Evolutionary conservation across 768 basidiomycete genomes (phyloP), one percentile per base, ranked within the genome.

Genomic region (Russula compacta): DNA sequence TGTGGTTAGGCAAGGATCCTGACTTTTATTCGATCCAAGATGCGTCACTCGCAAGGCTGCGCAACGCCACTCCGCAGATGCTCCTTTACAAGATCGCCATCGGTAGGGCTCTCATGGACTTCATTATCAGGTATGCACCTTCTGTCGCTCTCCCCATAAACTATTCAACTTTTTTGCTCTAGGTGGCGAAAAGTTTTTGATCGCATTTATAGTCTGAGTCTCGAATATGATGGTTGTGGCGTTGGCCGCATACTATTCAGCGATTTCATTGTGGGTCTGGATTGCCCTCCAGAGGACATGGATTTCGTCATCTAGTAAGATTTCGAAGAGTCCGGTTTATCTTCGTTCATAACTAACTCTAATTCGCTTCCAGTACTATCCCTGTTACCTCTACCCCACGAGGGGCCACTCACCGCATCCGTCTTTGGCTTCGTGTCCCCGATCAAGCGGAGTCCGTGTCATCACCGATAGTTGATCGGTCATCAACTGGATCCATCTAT

Each of bases 191-290:
- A 68, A 40, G 58, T 81, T 21, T 73, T 73, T 42, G 76, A 75
- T 2, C 74, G 73, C 11, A 48, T 79, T 36, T 86, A 82, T 61
- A 75, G 75, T 42, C 80, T 85, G 63, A 79, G 82, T 6, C 69
- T 87, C 65, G 84, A 84, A 19, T 87, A 87, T 65, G 84, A 85
- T 54, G 82, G 83, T 4, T 79, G 78, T 51, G 85, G 86, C 0
- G 81, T 82, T 0, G 84, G 84, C 12, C 76, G 72, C 39, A 73
- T 72, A 21, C 69, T 86, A 11, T 77, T 87, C 58, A 79, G 82
- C 15, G 77, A 84, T 60, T 72, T 79, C 61, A 72, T 72, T n/a
- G 69, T 87, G 46, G 73, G 74, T 21, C 69, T 86, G 24, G 81
- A 82, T 48, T 80, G 78, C 42, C 80, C 84, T 52, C 83, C 83